Conservation (phyloP, 306 rosid species). For the Styphnolobium japonicum region DNA sequence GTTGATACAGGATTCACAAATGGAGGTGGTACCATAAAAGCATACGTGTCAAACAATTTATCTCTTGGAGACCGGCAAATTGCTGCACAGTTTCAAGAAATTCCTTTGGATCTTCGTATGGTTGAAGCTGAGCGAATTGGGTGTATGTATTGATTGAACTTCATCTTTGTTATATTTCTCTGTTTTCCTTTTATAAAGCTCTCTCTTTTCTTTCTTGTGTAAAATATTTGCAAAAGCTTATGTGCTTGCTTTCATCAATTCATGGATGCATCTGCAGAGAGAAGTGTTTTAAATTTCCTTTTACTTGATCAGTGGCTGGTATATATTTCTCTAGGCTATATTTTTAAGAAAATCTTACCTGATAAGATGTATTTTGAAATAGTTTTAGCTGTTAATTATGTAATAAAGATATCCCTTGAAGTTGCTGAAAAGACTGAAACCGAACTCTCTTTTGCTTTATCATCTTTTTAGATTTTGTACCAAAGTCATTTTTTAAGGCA, state of each 20-base stretch:
- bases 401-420: not conserved
- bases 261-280: not conserved
- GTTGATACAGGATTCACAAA: constrained; percentile 87
- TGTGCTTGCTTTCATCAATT: not conserved
- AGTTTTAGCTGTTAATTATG: not conserved
- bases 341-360: not conserved
- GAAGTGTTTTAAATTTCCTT: not conserved
- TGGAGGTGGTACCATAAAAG: constrained; percentile 72
- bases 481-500: not conserved
- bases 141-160: constrained; percentile 42
- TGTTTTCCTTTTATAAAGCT: not conserved
- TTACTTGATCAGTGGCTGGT: not conserved
- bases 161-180: not conserved
- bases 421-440: not conserved
- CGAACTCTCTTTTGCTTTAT: not conserved
- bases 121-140: constrained; percentile 92
- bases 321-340: not conserved
- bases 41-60: constrained; percentile 69
- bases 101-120: constrained; percentile 92
- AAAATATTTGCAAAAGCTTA: not conserved
- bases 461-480: not conserved
- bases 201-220: not conserved
- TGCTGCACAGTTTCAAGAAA: constrained; percentile 96
- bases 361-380: not conserved
- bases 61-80: constrained; percentile 85